phyloP scores from a whole-genome alignment of 2,329 filamentous ascomycete species.

The Calonectria pseudoreteaudii region DNA sequence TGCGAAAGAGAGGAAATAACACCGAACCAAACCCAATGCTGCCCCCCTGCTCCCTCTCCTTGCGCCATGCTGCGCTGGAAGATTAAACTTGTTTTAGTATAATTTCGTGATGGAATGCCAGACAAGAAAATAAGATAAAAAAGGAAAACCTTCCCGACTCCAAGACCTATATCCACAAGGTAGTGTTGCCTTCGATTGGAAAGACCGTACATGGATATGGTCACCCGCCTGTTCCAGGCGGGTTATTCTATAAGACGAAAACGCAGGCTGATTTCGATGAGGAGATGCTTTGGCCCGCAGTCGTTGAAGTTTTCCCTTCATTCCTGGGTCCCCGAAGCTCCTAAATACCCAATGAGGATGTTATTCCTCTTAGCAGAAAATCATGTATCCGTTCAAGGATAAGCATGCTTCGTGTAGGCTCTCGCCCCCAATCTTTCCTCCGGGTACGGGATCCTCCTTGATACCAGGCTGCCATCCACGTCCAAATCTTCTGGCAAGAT shows the following conservation, averaged over 20 bases:
- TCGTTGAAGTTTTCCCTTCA: conserved; percentile 12
- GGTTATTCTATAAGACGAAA: conserved; percentile 39
- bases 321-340: conserved; percentile 16
- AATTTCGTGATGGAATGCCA: conserved; percentile 51
- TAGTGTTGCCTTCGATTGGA: conserved; percentile 28
- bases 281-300: conserved; percentile 5
- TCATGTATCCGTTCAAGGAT: conserved; percentile 12
- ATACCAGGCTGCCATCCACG: conserved; percentile 23
- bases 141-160: conserved; percentile 37
- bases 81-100: conserved; percentile 50
- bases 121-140: conserved; percentile 39
- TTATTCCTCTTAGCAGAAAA: conserved; percentile 4
- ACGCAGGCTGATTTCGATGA: conserved; percentile 32
- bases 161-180: conserved; percentile 37
- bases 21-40: conserved; percentile 54
- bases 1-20: conserved; percentile 46
- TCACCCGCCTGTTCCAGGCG: conserved; percentile 32
- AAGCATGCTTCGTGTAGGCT: not conserved
- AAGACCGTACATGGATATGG: conserved; percentile 36
- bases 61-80: conserved; percentile 55
- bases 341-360: conserved; percentile 13
- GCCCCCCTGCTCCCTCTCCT: conserved; percentile 51
- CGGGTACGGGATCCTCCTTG: conserved; percentile 14
- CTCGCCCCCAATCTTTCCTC: not conserved
- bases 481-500: conserved; percentile 36